Conservation (phyloP, 2,329 filamentous ascomycete genomes). For the Calonectria fujianensis region DNA sequence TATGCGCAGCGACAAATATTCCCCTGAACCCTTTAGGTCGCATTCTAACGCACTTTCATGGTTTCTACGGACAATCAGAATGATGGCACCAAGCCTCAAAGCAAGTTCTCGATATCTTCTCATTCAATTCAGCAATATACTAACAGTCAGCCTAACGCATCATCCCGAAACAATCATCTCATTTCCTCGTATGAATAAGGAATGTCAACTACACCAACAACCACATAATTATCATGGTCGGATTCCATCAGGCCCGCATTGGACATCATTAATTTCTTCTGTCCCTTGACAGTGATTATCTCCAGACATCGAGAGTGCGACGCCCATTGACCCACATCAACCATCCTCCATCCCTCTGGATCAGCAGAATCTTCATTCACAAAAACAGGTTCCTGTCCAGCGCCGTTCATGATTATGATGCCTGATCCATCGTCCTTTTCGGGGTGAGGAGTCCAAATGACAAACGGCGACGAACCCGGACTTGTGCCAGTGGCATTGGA, state of each 20-base stretch:
- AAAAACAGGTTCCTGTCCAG: conserved; percentile 30
- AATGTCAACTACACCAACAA: conserved; percentile 9
- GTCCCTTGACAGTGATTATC: conserved; percentile 29
- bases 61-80: background rate
- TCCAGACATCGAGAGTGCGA: conserved; percentile 34
- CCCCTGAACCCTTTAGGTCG: background rate
- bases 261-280: conserved; percentile 15
- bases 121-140: background rate
- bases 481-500: background rate
- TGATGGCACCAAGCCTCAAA: background rate
- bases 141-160: background rate
- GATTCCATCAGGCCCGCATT: conserved; percentile 10
- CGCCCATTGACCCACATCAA: conserved; percentile 37
- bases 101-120: background rate
- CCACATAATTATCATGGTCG: background rate
- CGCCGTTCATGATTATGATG: conserved; percentile 31
- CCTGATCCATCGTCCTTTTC: background rate
- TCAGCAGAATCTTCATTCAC: conserved; percentile 38
- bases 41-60: background rate
- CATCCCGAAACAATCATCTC: background rate
- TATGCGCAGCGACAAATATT: background rate
- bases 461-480: conserved; percentile 31
- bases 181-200: background rate
- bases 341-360: conserved; percentile 33
- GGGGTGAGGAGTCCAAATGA: conserved; percentile 25